Evolutionary conservation across 2,329 filamentous ascomycete species (phyloP).

Genomic region (Bimuria novae-zelandiae): DNA sequence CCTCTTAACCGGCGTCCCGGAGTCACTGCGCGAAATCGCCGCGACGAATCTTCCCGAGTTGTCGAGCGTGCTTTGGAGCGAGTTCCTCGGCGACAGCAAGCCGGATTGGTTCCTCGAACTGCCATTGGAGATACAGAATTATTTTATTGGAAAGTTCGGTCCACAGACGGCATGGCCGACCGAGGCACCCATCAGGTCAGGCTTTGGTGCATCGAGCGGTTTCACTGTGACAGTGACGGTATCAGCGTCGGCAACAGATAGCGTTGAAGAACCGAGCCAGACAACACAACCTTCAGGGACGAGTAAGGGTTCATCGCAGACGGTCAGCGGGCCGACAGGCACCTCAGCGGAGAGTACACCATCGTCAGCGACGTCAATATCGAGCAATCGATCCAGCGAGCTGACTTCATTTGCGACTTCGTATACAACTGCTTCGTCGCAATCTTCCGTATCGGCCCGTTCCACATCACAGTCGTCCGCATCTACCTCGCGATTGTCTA

Average conservation of each 20-base stretch:
- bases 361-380: conserved; percentile 4
- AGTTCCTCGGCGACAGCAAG: conserved; percentile 40
- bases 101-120: conserved; percentile 41
- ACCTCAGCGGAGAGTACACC: conserved; percentile 10
- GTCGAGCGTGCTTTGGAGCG: conserved; percentile 40
- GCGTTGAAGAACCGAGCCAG: conserved; percentile 2
- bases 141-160: conserved; percentile 40
- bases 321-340: conserved; percentile 6
- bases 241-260: conserved; percentile 1
- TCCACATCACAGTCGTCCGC: background rate
- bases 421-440: conserved; percentile 7
- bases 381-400: conserved; percentile 3
- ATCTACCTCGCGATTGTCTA: background rate
- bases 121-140: conserved; percentile 40
- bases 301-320: conserved; percentile 6
- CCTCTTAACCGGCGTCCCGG: conserved; percentile 42
- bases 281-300: background rate
- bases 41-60: conserved; percentile 43
- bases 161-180: conserved; percentile 35
- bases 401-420: conserved; percentile 4
- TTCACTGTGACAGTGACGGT: conserved; percentile 14
- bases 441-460: background rate
- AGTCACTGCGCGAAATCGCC: conserved; percentile 40
- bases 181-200: conserved; percentile 18
- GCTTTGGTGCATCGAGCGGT: background rate